phyloP scores from a whole-genome alignment of 331 rosid genomes.

The Pyrus hybrid region DNA sequence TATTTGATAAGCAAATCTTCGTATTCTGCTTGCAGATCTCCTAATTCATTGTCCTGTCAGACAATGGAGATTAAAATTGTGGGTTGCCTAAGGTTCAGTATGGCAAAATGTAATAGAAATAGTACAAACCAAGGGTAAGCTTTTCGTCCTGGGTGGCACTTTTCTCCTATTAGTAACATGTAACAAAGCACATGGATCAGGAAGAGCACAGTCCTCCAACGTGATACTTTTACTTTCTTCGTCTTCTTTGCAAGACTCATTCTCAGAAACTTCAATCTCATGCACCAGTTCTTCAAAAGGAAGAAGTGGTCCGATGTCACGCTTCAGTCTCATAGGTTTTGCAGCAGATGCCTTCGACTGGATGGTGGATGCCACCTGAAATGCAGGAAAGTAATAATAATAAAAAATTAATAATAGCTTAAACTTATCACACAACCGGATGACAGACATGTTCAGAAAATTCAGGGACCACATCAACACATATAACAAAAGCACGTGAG shows the following conservation, averaged over 20 bases:
- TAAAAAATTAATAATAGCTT: neutral
- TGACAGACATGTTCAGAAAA: neutral
- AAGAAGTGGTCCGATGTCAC: constrained; percentile 68
- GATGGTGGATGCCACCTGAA: constrained; percentile 41
- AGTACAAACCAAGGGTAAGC: constrained; percentile 49
- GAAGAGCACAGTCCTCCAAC: constrained; percentile 35
- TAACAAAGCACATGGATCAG: constrained; percentile 59
- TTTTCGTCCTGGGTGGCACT: constrained; percentile 50
- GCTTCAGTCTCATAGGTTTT: constrained; percentile 30
- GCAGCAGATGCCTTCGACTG: constrained; percentile 42
- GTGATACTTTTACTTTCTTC: constrained; percentile 28
- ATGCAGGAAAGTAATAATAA: neutral
- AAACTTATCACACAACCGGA: neutral
- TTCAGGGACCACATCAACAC: neutral
- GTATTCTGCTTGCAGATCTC: constrained; percentile 52
- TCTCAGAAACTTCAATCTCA: constrained; percentile 34
- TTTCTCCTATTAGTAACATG: constrained; percentile 83
- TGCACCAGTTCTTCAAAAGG: constrained; percentile 63
- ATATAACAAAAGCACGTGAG: neutral
- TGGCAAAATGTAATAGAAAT: constrained; percentile 10
- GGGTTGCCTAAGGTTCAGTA: constrained; percentile 10
- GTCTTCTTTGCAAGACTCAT: constrained; percentile 32
- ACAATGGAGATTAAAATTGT: constrained; percentile 19
- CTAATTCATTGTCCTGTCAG: constrained; percentile 55
- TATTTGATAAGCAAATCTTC: constrained; percentile 60